These are phyloP conservation scores for Fulvia fulva DNA, from an alignment of 2,329 filamentous ascomycete species.

Conservation along the genomic window DNA sequence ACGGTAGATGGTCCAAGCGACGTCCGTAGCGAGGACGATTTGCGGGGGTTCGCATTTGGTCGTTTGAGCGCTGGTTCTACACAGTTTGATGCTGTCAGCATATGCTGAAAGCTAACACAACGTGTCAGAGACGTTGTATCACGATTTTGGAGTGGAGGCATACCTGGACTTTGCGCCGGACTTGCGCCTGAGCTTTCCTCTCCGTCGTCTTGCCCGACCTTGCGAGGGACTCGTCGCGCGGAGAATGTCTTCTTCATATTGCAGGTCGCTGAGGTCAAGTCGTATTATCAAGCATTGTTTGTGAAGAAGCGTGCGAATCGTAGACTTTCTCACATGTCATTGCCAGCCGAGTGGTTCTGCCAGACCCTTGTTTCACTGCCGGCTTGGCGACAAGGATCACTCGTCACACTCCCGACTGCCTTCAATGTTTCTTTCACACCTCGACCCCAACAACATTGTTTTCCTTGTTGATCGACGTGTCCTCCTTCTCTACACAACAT, in stretches of 20 bases:
- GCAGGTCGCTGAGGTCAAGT: not conserved
- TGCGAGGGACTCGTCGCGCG: conserved; percentile 65
- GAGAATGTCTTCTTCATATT: conserved; percentile 57
- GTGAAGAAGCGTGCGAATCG: not conserved
- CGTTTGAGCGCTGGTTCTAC: conserved; percentile 52
- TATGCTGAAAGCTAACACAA: conserved; percentile 16
- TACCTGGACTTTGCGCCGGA: conserved; percentile 23
- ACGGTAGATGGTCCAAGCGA: conserved; percentile 67
- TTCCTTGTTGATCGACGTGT: too few species aligned
- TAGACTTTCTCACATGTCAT: not conserved
- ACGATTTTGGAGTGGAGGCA: not conserved
- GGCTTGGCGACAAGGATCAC: not conserved
- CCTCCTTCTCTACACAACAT: too few species aligned
- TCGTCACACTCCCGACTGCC: not conserved
- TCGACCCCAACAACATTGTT: too few species aligned
- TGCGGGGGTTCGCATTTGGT: conserved; percentile 55
- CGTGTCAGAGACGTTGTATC: conserved; percentile 20
- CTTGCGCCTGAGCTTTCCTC: conserved; percentile 38
- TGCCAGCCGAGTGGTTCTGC: not conserved
- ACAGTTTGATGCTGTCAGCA: conserved; percentile 38
- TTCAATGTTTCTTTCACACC: too few species aligned
- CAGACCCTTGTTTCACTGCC: not conserved
- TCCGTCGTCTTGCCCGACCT: conserved; percentile 69
- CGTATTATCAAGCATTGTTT: not conserved
- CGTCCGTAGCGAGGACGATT: conserved; percentile 69